Conservation (phyloP, 192 early-diverging fungal genomes). For the Gryganskiella cystojenkinii region DNA sequence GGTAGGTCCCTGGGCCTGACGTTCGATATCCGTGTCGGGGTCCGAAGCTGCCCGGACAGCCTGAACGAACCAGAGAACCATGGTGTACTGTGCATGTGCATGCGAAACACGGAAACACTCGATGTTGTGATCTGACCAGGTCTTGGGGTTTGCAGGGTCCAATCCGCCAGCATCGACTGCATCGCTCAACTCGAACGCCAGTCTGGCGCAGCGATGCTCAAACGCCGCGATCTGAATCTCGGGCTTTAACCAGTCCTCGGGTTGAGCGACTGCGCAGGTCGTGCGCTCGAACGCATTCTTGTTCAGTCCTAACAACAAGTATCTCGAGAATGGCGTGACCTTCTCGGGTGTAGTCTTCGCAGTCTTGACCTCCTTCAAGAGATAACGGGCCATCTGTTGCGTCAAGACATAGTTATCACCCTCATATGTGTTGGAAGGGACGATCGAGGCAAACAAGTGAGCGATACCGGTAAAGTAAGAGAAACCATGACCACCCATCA, state of each 20-base stretch:
- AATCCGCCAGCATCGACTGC: conserved; percentile 28
- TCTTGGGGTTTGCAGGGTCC: conserved; percentile 34
- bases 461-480: conserved; percentile 75
- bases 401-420: conserved; percentile 85
- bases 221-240: conserved; percentile 53
- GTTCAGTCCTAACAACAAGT: conserved; percentile 16
- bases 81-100: conserved; percentile 59
- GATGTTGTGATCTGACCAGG: conserved; percentile 37
- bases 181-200: conserved; percentile 50
- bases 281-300: conserved; percentile 13
- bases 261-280: conserved; percentile 14
- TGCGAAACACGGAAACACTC: conserved; percentile 58
- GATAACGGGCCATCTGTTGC: conserved; percentile 83
- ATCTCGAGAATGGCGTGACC: conserved; percentile 21
- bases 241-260: conserved; percentile 50
- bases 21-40: conserved; percentile 8
- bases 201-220: conserved; percentile 55
- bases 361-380: conserved; percentile 58
- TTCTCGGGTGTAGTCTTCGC: conserved; percentile 17
- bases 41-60: conserved; percentile 21
- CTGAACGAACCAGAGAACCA: conserved; percentile 55
- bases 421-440: conserved; percentile 80
- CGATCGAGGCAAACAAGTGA: conserved; percentile 69
- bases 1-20: conserved; percentile 10
- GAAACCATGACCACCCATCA: conserved; percentile 81